Percentiles rank a stretch among this genome's conserved stretches.
Evolutionary conservation across 768 basidiomycete genomes (phyloP).

Genomic region (Tephrocybe sp.): DNA sequence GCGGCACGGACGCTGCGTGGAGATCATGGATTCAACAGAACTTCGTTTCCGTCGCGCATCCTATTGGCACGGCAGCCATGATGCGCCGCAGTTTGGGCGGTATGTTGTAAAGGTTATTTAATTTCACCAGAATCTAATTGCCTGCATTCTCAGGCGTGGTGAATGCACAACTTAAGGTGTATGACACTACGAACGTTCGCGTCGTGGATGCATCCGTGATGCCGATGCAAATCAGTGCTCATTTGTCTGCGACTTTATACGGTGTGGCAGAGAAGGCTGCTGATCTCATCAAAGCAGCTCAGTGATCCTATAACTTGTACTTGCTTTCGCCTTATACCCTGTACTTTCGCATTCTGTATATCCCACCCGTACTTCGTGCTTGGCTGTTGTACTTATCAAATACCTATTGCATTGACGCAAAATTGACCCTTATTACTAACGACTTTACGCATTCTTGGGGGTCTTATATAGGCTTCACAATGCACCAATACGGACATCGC

Average conservation of each 20-base stretch:
- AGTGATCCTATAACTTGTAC: conserved; percentile 6
- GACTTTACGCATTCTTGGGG: no score
- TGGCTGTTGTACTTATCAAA: no score
- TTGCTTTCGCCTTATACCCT: not conserved
- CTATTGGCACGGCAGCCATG: conserved; percentile 48
- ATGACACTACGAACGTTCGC: conserved; percentile 48
- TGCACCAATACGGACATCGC: no score
- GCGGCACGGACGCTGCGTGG: conserved; percentile 48
- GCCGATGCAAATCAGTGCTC: conserved; percentile 49
- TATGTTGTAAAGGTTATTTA: conserved; percentile 14
- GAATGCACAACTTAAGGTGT: conserved; percentile 43
- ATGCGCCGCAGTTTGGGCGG: conserved; percentile 38
- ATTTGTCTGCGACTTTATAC: conserved; percentile 47
- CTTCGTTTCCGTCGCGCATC: conserved; percentile 47
- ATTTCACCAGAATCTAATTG: not conserved
- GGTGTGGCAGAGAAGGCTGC: conserved; percentile 59
- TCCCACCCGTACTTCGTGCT: no score
- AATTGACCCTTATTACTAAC: no score
- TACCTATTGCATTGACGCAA: no score
- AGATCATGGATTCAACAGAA: conserved; percentile 41
- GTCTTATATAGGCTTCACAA: no score
- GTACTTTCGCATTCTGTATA: no score
- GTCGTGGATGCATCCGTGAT: conserved; percentile 53
- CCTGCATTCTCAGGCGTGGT: conserved; percentile 43
- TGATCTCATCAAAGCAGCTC: conserved; percentile 45